Percentiles rank a stretch among this genome's conserved stretches.
Conservation (phyloP, 2,329 filamentous ascomycete genomes). For the Cladophialophora bantiana region DNA sequence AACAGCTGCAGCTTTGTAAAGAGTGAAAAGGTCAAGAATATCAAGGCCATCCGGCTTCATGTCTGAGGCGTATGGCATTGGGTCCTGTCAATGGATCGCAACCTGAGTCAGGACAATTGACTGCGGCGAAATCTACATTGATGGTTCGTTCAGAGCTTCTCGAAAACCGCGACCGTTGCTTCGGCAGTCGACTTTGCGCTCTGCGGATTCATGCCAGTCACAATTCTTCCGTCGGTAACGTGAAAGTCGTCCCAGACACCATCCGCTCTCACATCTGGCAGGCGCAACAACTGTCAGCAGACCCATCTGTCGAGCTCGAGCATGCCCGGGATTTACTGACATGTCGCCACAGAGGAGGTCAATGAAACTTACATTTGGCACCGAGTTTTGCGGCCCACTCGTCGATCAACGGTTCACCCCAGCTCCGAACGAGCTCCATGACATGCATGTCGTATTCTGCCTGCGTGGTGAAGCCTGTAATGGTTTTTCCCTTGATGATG, state of each 20-base stretch:
- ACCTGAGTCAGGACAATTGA: background rate
- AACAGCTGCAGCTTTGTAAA: background rate
- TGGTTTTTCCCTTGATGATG: conserved; percentile 48
- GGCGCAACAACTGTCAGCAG: background rate
- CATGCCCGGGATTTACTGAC: background rate
- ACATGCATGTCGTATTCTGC: conserved; percentile 48
- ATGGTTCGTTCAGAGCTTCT: conserved; percentile 44
- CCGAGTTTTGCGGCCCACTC: conserved; percentile 44
- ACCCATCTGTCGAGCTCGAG: background rate
- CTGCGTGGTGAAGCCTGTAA: conserved; percentile 53
- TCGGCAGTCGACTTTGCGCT: conserved; percentile 51
- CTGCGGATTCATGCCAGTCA: conserved; percentile 54
- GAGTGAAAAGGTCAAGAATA: background rate
- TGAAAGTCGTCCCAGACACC: conserved; percentile 46
- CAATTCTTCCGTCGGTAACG: conserved; percentile 48
- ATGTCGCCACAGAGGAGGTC: background rate
- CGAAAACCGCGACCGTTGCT: conserved; percentile 50
- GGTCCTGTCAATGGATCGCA: background rate
- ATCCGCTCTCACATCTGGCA: conserved; percentile 42
- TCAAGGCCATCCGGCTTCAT: background rate
- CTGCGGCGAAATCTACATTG: background rate
- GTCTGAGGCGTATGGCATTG: background rate
- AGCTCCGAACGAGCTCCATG: conserved; percentile 44
- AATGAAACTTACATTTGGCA: conserved; percentile 44
- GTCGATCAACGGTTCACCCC: conserved; percentile 47